Conservation (phyloP, 176 grass and related monocot genomes). For the Bothriochloa decipiens region DNA sequence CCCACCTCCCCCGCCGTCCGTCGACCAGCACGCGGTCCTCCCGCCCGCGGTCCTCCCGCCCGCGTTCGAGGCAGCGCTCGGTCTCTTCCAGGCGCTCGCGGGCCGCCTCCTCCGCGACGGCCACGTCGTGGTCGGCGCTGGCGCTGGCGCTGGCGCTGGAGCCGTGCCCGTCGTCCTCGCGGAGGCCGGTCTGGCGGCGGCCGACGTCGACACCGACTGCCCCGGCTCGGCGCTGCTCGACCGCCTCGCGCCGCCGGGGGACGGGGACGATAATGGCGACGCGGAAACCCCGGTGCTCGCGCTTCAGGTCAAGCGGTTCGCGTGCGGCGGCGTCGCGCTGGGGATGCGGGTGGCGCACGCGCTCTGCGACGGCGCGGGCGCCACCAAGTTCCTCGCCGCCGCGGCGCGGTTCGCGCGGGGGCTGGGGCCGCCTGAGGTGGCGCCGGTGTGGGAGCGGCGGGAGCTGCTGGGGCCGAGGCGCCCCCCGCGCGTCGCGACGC, state of each 20-base stretch:
- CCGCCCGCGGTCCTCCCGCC: constrained; percentile 49
- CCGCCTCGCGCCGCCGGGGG: constrained; percentile 43
- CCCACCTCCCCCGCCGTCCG: constrained; percentile 36
- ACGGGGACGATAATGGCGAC: neutral
- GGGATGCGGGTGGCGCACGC: constrained; percentile 77
- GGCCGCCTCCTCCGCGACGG: constrained; percentile 32
- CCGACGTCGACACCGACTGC: constrained; percentile 40
- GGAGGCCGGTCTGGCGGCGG: neutral
- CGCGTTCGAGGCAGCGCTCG: constrained; percentile 51
- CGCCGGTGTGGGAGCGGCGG: constrained; percentile 58
- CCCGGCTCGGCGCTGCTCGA: constrained; percentile 52
- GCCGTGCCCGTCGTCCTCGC: constrained; percentile 50
- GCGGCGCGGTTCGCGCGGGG: constrained; percentile 50
- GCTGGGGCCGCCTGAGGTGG: neutral
- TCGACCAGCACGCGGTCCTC: constrained; percentile 48
- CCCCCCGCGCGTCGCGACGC: constrained; percentile 39
- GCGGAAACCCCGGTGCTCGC: constrained; percentile 30
- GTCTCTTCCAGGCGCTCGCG: constrained; percentile 51
- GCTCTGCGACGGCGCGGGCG: constrained; percentile 76
- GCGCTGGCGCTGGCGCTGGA: neutral
- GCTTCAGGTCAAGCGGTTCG: constrained; percentile 64
- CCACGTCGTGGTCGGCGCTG: neutral
- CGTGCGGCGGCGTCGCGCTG: constrained; percentile 63
- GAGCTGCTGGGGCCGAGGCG: constrained; percentile 54
- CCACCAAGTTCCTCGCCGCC: constrained; percentile 59